phyloP scores from a whole-genome alignment of 257 asterid species.

The Solanum pinnatisectum region DNA sequence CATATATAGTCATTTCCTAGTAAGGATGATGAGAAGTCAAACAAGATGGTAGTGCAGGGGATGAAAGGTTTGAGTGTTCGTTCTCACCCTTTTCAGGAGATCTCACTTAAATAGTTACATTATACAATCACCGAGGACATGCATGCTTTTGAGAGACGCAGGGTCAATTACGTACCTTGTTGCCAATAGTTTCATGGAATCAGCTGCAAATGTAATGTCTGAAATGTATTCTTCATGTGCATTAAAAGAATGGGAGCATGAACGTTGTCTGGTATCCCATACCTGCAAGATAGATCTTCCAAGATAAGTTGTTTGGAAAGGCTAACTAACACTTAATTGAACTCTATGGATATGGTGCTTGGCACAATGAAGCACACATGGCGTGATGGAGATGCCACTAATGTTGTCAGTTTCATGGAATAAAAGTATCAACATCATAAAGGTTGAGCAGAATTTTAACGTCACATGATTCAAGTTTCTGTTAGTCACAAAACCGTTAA shows the following conservation, averaged over 20 bases:
- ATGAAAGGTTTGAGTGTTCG: not conserved
- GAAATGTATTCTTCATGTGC: constrained; percentile 84
- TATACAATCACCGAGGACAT: not conserved
- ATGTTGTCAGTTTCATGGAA: not conserved
- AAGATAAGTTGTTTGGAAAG: not conserved
- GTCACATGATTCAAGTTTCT: not conserved
- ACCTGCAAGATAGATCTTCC: constrained; percentile 32
- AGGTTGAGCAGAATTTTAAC: not conserved
- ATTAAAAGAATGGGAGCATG: constrained; percentile 62
- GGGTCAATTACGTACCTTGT: constrained; percentile 43
- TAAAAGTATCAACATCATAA: not conserved
- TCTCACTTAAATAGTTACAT: not conserved
- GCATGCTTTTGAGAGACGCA: not conserved
- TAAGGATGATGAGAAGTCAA: not conserved
- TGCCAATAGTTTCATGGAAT: constrained; percentile 66
- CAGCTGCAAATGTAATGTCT: constrained; percentile 74
- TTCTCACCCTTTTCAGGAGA: not conserved
- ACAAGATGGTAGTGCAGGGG: not conserved
- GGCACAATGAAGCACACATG: not conserved
- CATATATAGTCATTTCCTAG: not conserved
- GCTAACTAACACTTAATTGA: not conserved
- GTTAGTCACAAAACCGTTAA: not conserved
- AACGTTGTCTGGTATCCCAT: constrained; percentile 87
- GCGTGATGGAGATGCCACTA: not conserved
- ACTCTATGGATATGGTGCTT: not conserved